Evolutionary conservation across 2,329 filamentous ascomycete species (phyloP).

Genomic region (Nothopassalora personata): DNA sequence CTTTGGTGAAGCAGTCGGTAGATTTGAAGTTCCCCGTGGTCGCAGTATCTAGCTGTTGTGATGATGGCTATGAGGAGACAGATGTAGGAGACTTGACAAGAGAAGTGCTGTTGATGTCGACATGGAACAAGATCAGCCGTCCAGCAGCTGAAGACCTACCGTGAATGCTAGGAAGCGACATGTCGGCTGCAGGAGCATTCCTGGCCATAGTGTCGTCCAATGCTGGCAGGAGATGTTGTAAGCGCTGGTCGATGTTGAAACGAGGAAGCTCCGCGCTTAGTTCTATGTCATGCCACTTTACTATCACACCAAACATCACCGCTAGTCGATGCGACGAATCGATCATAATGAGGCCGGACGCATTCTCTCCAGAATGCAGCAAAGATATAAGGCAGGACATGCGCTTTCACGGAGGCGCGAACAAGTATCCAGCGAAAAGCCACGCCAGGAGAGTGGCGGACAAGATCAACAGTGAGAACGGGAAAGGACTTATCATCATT

Average conservation of each 20-base stretch:
- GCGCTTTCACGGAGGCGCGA: constrained; percentile 1
- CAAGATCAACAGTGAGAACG: constrained; percentile 60
- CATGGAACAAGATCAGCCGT: not conserved
- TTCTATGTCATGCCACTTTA: no score
- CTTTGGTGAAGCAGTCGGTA: not conserved
- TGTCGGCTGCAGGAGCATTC: not conserved
- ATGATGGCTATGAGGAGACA: not conserved
- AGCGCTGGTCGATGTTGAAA: not conserved
- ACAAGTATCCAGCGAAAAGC: constrained; percentile 73
- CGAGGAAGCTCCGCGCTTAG: not conserved
- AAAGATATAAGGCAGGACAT: not conserved
- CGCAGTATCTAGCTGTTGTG: not conserved
- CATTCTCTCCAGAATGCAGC: not conserved
- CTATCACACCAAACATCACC: not conserved
- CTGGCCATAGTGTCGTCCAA: not conserved
- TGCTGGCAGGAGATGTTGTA: not conserved
- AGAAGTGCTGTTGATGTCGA: no score
- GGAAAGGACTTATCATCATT: constrained; percentile 73
- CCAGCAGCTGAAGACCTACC: not conserved
- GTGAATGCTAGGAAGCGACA: not conserved
- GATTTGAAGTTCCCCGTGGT: not conserved
- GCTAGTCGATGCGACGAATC: not conserved
- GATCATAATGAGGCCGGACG: not conserved
- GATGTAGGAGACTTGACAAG: no score
- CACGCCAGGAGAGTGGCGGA: constrained; percentile 78